Percentiles rank a stretch among this genome's conserved stretches.
phyloP scores from a whole-genome alignment of 176 grass and related monocot genomes.

The Leersia perrieri region DNA sequence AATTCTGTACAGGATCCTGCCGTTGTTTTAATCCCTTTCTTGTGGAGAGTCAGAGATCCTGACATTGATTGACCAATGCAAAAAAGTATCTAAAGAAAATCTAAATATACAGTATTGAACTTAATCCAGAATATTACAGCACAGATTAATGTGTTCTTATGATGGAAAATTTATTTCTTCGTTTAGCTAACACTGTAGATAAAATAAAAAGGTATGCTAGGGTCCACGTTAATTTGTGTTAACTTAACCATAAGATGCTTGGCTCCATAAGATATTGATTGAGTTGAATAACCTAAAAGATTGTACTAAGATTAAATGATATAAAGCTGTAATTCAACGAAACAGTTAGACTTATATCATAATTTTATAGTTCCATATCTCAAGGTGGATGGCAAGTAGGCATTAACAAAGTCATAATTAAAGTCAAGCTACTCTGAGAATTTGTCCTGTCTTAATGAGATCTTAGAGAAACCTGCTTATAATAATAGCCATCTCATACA shows the following conservation, averaged over 20 bases:
- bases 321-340: neutral
- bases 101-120: neutral
- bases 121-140: neutral
- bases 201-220: neutral
- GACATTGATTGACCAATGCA: too few relatives aligned
- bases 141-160: neutral
- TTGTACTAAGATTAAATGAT: neutral
- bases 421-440: neutral
- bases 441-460: neutral
- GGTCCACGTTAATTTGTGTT: constrained; percentile 4
- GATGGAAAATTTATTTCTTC: neutral
- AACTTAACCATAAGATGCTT: neutral
- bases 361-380: neutral
- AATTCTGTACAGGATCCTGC: too few relatives aligned
- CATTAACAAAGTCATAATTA: neutral
- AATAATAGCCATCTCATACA: neutral
- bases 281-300: neutral
- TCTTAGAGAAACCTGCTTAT: constrained; percentile 6
- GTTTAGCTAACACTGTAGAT: neutral
- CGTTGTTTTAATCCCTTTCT: too few relatives aligned
- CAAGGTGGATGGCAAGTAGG: neutral
- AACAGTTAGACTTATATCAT: constrained; percentile 28
- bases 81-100: neutral
- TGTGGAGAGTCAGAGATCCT: neutral
- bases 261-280: neutral